Base-by-base conservation (phyloP, 192 early-diverging fungal genomes). In the Rhizophagus prolifer region DNA sequence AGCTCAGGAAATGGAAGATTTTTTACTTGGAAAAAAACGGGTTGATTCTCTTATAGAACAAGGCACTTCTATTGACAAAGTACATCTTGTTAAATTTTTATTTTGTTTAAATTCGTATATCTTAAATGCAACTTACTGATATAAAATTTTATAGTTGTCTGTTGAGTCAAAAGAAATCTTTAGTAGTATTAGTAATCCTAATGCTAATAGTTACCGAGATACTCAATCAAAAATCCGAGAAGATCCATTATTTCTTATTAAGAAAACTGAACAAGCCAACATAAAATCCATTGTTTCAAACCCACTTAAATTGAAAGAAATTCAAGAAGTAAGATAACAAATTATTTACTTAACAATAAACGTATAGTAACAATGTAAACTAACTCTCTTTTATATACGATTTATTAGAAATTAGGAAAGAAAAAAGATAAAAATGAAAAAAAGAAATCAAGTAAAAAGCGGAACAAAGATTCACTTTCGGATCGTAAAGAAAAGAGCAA, bases 161-260 rank as follows among this genome's bases (percentile, higher is more conserved):
- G 82, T 81, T 9, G 68, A 61, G 16, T 63, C 81, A 28, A 71
- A 59, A 21, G 76, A 81, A 41, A 70, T 72, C 9, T 84, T 83
- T 31, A 82, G 88, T 58, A 77, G 83, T 77, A 79, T 87, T 1
- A 85, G 87, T 38, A 89, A 89, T 38, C 80, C 85, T 16, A 92
- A 90, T 61, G 96, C 94, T 26, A 96, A 96, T 79, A 92, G 85
- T 31, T 81, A 90, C 54, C 85, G 91, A 9, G 97, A 99, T 76
- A 85, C 90, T 16, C 88, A 90, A 71, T 83, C 92, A 60, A 99
- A 99, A 80, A 87, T 94, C 28, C 79, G 95, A 66, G 96, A 98
- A 79, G 97, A 99, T 82, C 97, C 97, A 9, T 79, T 99, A 72
- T 81, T 96, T 25, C 89, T 89, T 13, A 98, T 99, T 75, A 95